Percentiles rank a stretch among this genome's conserved stretches.
Evolutionary conservation across 805 yeast species (phyloP).

Genomic region (Candida sithepensis): DNA sequence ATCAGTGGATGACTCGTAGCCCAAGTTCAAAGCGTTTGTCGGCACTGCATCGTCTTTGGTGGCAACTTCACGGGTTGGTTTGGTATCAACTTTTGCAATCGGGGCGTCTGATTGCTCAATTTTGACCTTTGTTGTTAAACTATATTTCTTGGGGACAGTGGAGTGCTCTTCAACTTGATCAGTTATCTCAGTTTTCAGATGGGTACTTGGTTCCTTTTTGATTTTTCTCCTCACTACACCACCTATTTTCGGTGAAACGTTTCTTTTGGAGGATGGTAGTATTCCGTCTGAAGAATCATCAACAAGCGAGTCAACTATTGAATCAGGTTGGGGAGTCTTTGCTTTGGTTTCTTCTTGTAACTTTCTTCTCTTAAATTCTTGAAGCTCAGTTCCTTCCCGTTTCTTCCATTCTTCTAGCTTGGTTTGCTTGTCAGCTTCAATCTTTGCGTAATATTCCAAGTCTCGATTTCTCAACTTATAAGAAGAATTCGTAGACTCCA

Average conservation of each 20-base stretch:
- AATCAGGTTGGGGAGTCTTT: background rate
- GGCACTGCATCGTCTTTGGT: too few relatives aligned
- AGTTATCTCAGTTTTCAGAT: background rate
- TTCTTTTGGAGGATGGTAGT: background rate
- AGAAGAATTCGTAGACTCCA: constrained; percentile 37
- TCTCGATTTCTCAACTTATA: constrained; percentile 39
- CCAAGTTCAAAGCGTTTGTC: background rate
- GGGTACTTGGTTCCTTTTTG: background rate
- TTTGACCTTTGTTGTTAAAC: background rate
- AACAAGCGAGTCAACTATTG: background rate
- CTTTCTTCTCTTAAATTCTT: constrained; percentile 23
- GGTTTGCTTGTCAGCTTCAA: constrained; percentile 19
- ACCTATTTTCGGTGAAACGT: background rate
- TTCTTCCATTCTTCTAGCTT: constrained; percentile 13
- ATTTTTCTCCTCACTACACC: background rate
- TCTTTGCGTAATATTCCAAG: constrained; percentile 32
- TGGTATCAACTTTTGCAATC: too few relatives aligned
- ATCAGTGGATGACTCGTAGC: background rate
- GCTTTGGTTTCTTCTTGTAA: background rate
- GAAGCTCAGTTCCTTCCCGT: constrained; percentile 17
- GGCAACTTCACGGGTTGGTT: too few relatives aligned
- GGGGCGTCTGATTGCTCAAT: background rate
- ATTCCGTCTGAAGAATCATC: background rate
- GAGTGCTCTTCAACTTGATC: background rate
- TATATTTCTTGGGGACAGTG: background rate